Percentiles rank a stretch among this genome's conserved stretches.
Conservation (phyloP, 495 filamentous ascomycete species). For the Trichocladium uniseriatum region DNA sequence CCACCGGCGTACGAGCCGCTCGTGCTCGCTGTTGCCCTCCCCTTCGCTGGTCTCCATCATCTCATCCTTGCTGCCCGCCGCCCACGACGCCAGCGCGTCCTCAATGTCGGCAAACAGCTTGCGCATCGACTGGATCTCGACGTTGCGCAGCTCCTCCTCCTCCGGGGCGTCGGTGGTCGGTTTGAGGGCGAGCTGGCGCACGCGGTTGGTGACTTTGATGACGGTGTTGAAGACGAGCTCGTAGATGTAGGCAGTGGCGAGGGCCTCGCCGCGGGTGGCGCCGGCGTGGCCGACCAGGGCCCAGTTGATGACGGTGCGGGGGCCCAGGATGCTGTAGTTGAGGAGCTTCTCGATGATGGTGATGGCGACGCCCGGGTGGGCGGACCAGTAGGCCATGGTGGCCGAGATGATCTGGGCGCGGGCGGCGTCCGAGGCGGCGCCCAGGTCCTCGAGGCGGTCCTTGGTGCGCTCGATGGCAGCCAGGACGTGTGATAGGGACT, state of each 20-base stretch:
- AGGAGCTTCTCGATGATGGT: constrained; percentile 94
- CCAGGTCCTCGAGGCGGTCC: constrained; percentile 74
- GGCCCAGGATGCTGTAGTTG: constrained; percentile 90
- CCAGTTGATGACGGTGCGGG: constrained; percentile 79
- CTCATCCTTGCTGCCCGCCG: constrained; percentile 61
- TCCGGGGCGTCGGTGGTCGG: constrained; percentile 20
- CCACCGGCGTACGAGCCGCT: constrained; percentile 68
- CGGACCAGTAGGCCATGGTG: constrained; percentile 86
- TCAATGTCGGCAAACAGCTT: constrained; percentile 72
- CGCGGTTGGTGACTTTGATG: constrained; percentile 81
- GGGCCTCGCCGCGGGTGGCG: constrained; percentile 48
- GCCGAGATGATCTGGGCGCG: constrained; percentile 80
- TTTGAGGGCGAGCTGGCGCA: constrained; percentile 69
- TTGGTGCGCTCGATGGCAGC: constrained; percentile 95
- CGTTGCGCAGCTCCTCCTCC: constrained; percentile 45
- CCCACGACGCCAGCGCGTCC: constrained; percentile 66
- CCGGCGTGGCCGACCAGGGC: constrained; percentile 52
- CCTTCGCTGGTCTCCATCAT: constrained; percentile 45
- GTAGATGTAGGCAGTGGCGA: constrained; percentile 66
- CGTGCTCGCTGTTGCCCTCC: constrained; percentile 42
- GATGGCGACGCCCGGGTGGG: constrained; percentile 87
- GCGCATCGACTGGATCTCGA: constrained; percentile 63
- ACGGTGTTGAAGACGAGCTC: constrained; percentile 85
- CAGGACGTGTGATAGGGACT: constrained; percentile 90
- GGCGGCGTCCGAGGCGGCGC: constrained; percentile 58